Evolutionary conservation across 345 rosid genomes (phyloP).

Genomic region (Bruguiera gymnorhiza): DNA sequence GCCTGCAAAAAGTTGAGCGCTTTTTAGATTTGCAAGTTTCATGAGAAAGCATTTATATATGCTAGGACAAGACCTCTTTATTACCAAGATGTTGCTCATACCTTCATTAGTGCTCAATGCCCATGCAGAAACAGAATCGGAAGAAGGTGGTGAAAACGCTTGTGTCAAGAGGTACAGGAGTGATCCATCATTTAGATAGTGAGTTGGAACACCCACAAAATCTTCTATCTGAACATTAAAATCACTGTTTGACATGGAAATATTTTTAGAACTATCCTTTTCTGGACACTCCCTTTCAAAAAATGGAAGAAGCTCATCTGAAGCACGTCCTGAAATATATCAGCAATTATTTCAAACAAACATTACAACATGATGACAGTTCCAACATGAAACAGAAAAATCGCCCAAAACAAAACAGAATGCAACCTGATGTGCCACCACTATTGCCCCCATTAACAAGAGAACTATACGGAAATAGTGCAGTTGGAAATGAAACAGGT

Average conservation of each 20-base stretch:
- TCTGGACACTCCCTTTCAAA: slow-evolving; percentile 26
- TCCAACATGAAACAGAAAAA: too few relatives aligned
- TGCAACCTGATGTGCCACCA: slow-evolving; percentile 45
- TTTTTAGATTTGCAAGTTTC: slow-evolving; percentile 11
- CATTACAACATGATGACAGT: not conserved
- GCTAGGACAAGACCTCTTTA: slow-evolving; percentile 5
- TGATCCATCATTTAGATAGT: slow-evolving; percentile 77
- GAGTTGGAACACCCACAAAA: slow-evolving; percentile 53
- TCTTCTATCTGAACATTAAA: slow-evolving; percentile 35
- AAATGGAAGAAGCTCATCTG: slow-evolving; percentile 46
- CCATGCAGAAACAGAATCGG: slow-evolving; percentile 58
- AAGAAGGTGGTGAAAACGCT: slow-evolving; percentile 65
- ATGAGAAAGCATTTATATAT: slow-evolving; percentile 1
- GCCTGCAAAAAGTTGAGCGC: slow-evolving; percentile 33
- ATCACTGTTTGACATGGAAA: slow-evolving; percentile 14
- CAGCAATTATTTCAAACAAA: slow-evolving; percentile 27
- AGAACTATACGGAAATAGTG: slow-evolving; percentile 16
- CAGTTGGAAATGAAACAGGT: slow-evolving; percentile 29
- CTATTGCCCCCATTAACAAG: slow-evolving; percentile 27
- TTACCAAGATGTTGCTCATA: slow-evolving; percentile 24
- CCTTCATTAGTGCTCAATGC: slow-evolving; percentile 44
- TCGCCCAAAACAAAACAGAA: not conserved
- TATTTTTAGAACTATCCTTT: slow-evolving; percentile 25
- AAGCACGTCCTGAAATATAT: slow-evolving; percentile 34
- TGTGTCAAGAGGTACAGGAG: slow-evolving; percentile 63